These are phyloP conservation scores for Planoprotostelium fungivorum DNA, from an alignment of 78 protist species.

Conservation along the genomic window DNA sequence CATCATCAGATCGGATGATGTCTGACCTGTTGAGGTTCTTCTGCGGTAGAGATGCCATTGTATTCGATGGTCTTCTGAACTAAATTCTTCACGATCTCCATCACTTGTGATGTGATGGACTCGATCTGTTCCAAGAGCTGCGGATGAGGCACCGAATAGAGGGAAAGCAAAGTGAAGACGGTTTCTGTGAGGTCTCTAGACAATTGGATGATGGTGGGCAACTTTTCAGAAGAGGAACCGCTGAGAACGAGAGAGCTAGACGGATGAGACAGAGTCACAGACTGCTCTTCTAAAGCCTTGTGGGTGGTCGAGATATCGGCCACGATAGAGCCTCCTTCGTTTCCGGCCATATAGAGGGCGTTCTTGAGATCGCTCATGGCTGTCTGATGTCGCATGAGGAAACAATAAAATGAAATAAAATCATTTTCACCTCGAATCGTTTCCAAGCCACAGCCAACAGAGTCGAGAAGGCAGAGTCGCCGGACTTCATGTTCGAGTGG, in stretches of 20 bases:
- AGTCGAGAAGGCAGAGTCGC: background rate
- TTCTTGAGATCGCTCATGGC: background rate
- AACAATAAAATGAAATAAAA: background rate
- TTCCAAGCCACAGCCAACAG: background rate
- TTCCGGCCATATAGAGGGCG: background rate
- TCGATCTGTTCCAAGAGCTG: background rate
- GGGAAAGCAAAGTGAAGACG: background rate
- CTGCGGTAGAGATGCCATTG: too few relatives aligned
- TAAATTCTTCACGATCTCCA: background rate
- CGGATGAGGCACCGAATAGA: background rate
- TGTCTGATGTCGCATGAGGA: background rate
- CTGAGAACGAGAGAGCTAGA: background rate
- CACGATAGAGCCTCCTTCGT: background rate
- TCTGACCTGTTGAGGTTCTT: too few relatives aligned
- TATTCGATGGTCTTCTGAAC: too few relatives aligned
- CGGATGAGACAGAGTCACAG: background rate
- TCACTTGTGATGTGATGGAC: background rate
- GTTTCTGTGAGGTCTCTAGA: background rate
- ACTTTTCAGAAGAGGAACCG: background rate
- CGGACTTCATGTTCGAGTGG: background rate
- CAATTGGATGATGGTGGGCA: background rate
- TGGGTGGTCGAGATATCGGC: background rate
- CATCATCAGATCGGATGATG: too few relatives aligned
- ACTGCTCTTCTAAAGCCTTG: too few relatives aligned
- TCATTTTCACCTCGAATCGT: background rate